phyloP scores from a whole-genome alignment of 2,329 filamentous ascomycete genomes.

The Westerdykella ornata region DNA sequence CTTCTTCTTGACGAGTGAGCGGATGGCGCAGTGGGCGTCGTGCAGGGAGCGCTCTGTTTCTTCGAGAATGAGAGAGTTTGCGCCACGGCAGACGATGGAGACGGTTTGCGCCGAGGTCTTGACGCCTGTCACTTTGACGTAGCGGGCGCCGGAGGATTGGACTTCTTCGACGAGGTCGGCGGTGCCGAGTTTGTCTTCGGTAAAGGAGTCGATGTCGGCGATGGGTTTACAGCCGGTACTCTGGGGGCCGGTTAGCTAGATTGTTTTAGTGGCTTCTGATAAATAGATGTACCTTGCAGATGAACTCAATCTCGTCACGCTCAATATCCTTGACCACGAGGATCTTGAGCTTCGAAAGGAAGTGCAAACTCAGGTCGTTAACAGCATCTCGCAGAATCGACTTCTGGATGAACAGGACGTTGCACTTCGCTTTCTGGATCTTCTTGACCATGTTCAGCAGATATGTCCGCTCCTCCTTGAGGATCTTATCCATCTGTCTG shows the following conservation, averaged over 20 bases:
- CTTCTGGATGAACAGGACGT: slow-evolving; percentile 96
- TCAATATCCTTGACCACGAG: slow-evolving; percentile 96
- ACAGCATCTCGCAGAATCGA: slow-evolving; percentile 96
- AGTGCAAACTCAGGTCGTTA: slow-evolving; percentile 95
- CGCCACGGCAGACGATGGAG: slow-evolving; percentile 87
- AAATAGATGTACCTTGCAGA: slow-evolving; percentile 64
- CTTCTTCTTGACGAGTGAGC: slow-evolving; percentile 98
- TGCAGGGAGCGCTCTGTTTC: slow-evolving; percentile 95
- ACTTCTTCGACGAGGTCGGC: slow-evolving; percentile 93
- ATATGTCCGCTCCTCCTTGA: slow-evolving; percentile 98
- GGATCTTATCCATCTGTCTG: slow-evolving; percentile 99
- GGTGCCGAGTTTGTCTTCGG: slow-evolving; percentile 92
- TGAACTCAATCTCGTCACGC: slow-evolving; percentile 96
- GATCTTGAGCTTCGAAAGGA: slow-evolving; percentile 94
- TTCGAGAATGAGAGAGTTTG: slow-evolving; percentile 89
- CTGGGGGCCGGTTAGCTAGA: slow-evolving; percentile 27
- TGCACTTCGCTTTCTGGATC: slow-evolving; percentile 99
- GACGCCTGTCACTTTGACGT: slow-evolving; percentile 92
- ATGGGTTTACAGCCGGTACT: slow-evolving; percentile 98
- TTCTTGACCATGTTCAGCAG: slow-evolving; percentile 99
- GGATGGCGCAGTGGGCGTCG: slow-evolving; percentile 94
- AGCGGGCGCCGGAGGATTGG: slow-evolving; percentile 76
- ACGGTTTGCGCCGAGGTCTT: slow-evolving; percentile 79
- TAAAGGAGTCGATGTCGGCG: slow-evolving; percentile 96
- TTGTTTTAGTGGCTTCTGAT: neutral